Conservation (phyloP, 768 basidiomycete species). For the Kondoa malvinella region DNA sequence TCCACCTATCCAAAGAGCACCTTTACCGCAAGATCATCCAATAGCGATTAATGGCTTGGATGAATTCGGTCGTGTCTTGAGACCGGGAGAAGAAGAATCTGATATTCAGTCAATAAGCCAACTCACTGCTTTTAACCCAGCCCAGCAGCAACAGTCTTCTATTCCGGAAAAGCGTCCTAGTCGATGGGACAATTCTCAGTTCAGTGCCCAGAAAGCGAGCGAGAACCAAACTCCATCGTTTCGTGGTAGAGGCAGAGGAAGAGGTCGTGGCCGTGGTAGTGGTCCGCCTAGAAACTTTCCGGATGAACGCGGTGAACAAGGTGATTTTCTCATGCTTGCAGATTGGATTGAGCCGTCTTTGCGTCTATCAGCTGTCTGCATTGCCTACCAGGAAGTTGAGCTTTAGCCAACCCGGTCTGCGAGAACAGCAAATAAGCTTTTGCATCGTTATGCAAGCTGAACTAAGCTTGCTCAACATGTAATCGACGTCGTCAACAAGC, state of each 20-base stretch:
- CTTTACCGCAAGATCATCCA: background rate
- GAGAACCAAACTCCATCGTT: background rate
- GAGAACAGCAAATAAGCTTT: too few relatives aligned
- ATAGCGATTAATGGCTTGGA: background rate
- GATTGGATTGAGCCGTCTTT: background rate
- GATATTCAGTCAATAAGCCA: too few relatives aligned
- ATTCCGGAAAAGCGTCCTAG: background rate
- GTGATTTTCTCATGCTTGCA: background rate
- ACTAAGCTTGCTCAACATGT: too few relatives aligned
- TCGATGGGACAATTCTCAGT: background rate
- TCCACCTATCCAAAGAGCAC: background rate
- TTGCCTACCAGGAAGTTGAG: too few relatives aligned
- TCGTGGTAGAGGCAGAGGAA: background rate
- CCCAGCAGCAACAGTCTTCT: background rate
- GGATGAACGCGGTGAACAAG: background rate
- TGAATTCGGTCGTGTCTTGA: background rate
- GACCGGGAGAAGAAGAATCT: background rate
- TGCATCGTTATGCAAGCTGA: too few relatives aligned
- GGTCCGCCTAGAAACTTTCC: background rate
- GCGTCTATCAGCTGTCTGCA: background rate
- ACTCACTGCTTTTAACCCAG: background rate
- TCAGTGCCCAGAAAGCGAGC: background rate
- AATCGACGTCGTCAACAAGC: too few relatives aligned
- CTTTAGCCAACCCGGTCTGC: too few relatives aligned
- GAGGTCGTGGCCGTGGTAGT: constrained; percentile 1